Percentiles rank a stretch among this genome's conserved stretches.
Evolutionary conservation across 2,329 filamentous ascomycete species (phyloP).

Genomic region (Exophiala viscosa): DNA sequence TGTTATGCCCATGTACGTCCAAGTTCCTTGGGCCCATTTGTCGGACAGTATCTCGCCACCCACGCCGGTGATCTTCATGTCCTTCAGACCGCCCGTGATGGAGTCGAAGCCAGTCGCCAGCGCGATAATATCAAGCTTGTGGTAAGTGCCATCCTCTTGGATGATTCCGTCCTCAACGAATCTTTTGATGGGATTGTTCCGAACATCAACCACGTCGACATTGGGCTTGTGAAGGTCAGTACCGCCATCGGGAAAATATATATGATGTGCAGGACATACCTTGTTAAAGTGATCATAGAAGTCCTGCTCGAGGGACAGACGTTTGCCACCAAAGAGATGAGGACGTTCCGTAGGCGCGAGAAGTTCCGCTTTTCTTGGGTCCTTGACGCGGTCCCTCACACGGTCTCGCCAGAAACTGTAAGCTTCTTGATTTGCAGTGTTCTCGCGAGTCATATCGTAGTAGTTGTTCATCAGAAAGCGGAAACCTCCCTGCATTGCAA

Average conservation of each 20-base stretch:
- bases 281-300: constrained; percentile 51
- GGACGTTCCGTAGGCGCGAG: constrained; percentile 52
- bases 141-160: constrained; percentile 36
- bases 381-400: constrained; percentile 48
- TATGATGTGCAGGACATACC: not conserved
- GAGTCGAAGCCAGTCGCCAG: constrained; percentile 45
- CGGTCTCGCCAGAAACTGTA: constrained; percentile 57
- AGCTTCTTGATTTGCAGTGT: constrained; percentile 48
- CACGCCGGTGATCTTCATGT: constrained; percentile 37
- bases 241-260: not conserved
- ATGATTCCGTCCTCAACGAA: constrained; percentile 41
- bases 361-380: constrained; percentile 50
- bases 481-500: constrained; percentile 48
- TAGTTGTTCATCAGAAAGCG: constrained; percentile 50
- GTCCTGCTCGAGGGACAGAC: constrained; percentile 46
- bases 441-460: constrained; percentile 48
- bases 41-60: constrained; percentile 36
- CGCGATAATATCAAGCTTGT: constrained; percentile 40
- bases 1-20: constrained; percentile 41
- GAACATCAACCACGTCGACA: constrained; percentile 46
- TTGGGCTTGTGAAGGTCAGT: constrained; percentile 41
- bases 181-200: constrained; percentile 39
- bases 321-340: constrained; percentile 54
- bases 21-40: constrained; percentile 36
- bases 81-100: constrained; percentile 40